A percentile compares a stretch with the other conserved stretches of the same genome.
Conservation (phyloP, 1,284 basidiomycete genomes). For the Heimioporus retisporus region DNA sequence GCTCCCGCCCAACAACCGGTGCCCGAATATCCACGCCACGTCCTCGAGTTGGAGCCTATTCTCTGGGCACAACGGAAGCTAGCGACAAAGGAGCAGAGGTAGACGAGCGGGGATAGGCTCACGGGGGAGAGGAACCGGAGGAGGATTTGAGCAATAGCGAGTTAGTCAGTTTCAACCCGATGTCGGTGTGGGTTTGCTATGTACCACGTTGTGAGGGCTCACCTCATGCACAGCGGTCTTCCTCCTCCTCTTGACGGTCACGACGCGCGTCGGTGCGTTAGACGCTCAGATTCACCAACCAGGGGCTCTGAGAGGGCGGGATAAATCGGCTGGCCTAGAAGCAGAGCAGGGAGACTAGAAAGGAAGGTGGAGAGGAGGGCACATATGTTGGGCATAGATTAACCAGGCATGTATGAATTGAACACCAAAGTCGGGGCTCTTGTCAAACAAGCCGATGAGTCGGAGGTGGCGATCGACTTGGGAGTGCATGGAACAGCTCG, state of each 20-base stretch:
- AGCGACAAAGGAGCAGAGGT: conserved; percentile 71
- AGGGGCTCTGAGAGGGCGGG: conserved; percentile 61
- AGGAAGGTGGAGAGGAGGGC: conserved; percentile 69
- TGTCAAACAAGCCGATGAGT: conserved; percentile 47
- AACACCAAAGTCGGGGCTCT: conserved; percentile 43
- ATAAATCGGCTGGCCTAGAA: conserved; percentile 57
- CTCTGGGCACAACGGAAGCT: conserved; percentile 43
- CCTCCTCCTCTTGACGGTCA: conserved; percentile 38
- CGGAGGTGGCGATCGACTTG: conserved; percentile 48
- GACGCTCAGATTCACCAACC: conserved; percentile 59
- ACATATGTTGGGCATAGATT: conserved; percentile 67
- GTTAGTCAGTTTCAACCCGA: conserved; percentile 45
- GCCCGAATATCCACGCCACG: conserved; percentile 43
- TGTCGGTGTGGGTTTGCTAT: conserved; percentile 18
- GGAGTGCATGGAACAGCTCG: conserved; percentile 57
- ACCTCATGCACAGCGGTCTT: conserved; percentile 34
- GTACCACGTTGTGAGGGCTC: conserved; percentile 15
- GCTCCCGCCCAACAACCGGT: conserved; percentile 36
- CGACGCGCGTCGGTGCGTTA: conserved; percentile 44
- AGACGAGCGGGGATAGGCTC: conserved; percentile 67
- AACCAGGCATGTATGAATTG: conserved; percentile 55
- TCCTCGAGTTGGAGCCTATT: conserved; percentile 42
- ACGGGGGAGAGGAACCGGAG: conserved; percentile 69
- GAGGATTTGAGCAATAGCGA: conserved; percentile 61
- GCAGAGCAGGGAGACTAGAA: conserved; percentile 62